These are phyloP conservation scores for Jamesozyma spencerorum DNA, from an alignment of 805 yeast genomes.

Conservation along the genomic window DNA sequence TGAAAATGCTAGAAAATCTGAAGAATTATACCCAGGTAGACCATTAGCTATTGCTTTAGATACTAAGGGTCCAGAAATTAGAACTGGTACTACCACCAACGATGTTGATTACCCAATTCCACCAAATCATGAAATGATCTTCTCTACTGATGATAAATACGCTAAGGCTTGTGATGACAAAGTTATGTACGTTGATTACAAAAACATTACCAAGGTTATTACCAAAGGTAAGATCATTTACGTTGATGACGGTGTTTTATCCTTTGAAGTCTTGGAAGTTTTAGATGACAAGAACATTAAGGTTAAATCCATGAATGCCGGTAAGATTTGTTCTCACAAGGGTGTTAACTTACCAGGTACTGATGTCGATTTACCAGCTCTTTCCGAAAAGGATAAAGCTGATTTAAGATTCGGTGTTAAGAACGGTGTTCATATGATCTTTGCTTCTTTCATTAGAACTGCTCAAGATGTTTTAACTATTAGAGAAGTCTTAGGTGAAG, in stretches of 20 bases:
- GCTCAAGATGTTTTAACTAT: constrained; percentile 84
- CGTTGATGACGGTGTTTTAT: constrained; percentile 95
- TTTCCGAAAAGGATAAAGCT: constrained; percentile 89
- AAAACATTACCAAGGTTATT: constrained; percentile 92
- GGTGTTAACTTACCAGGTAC: constrained; percentile 99
- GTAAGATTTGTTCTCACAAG: constrained; percentile 93
- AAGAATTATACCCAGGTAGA: constrained; percentile 82
- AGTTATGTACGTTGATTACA: constrained; percentile 85
- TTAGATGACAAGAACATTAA: constrained; percentile 71
- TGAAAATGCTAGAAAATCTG: constrained; percentile 94
- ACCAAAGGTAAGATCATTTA: constrained; percentile 81
- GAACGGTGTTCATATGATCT: constrained; percentile 96
- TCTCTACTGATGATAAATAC: constrained; percentile 83
- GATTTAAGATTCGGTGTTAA: constrained; percentile 93
- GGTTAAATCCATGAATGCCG: constrained; percentile 86
- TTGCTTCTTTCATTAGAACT: constrained; percentile 96
- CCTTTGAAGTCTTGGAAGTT: constrained; percentile 84
- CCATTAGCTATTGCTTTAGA: constrained; percentile 97
- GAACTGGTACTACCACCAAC: constrained; percentile 90
- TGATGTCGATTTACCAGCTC: constrained; percentile 96
- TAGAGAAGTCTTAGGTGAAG: constrained; percentile 93
- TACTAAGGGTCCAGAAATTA: constrained; percentile 99
- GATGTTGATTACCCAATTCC: constrained; percentile 74
- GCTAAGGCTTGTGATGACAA: constrained; percentile 63
- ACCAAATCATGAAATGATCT: constrained; percentile 82